Base-by-base conservation (phyloP, 441 rosid genomes). In the Mallotus japonicus region DNA sequence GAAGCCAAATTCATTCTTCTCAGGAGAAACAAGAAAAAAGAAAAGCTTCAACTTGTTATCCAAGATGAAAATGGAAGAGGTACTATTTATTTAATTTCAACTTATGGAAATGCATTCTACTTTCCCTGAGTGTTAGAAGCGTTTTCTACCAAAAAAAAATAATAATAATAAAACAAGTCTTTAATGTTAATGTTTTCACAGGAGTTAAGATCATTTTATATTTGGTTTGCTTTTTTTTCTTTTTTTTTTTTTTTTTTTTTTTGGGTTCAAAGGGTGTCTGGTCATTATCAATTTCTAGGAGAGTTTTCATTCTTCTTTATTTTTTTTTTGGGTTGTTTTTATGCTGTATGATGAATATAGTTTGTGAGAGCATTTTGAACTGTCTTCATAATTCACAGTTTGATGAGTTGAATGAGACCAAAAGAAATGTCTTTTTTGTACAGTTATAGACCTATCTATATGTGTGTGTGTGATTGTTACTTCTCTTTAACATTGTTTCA, bases 21-120 rank as follows among this genome's bases (percentile, higher is more conserved):
- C 34, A 32, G 10, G 40, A 46, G 20, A 71, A 67, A 68, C 62
- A 73, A 47, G n/a, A 12, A 11, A 42, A 6, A 28, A 20, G 56
- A 44, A 28, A 28, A 28, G 1, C 66, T 16, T 67, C 53, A 37
- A 17, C 22, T 49, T 20, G 54, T 17, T 59, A 50, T 34, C 15
- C 32, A 66, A 62, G 73, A 53, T 24, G 63, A 69, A 47, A 55
- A 28, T 1, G 24, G 8, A 8, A 17, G 20, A 73, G 76, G 76
- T 65, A 66, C 7, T 65, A 19, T 16, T 11, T 20, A 51, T 28
- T 11, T 19, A 28, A 65, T 37, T 56, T 73, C 44, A 17, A 56
- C 47, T 24, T 28, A 34, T 20, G 32, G 6, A 42, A 20, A 56
- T 55, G 63, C 61, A n/a, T 11, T 68, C n/a, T 65, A 47, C 60